Conservation (phyloP, 306 rosid genomes). For the Lathyrus tuberosus region DNA sequence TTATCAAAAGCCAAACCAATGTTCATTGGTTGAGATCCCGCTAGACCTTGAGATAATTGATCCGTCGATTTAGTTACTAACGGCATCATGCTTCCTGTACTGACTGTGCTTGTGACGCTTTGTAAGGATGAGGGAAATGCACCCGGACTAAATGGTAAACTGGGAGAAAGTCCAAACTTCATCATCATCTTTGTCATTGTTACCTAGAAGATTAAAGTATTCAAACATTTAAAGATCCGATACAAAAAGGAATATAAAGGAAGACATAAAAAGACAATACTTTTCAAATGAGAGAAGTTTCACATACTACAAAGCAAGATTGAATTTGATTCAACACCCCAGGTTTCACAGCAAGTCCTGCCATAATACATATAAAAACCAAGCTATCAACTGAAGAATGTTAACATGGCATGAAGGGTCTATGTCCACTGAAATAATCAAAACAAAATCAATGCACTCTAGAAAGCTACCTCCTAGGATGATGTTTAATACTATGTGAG, state of each 20-base stretch:
- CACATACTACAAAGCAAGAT: constrained; percentile 63
- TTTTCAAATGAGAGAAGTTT: constrained; percentile 34
- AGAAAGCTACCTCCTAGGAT: too few species aligned
- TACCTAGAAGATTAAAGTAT: constrained; percentile 54
- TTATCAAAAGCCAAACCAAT: constrained; percentile 52
- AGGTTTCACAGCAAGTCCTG: constrained; percentile 91
- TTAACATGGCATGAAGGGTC: not conserved
- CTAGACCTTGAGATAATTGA: constrained; percentile 44
- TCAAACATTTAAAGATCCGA: constrained; percentile 36
- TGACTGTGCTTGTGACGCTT: constrained; percentile 48
- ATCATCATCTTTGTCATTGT: constrained; percentile 67
- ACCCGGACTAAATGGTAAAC: constrained; percentile 56
- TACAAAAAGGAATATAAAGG: constrained; percentile 31
- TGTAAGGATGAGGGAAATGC: constrained; percentile 62
- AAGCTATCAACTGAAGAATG: constrained; percentile 26
- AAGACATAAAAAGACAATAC: constrained; percentile 14
- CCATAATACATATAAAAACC: constrained; percentile 24
- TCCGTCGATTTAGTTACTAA: constrained; percentile 52
- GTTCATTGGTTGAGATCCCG: constrained; percentile 53
- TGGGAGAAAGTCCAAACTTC: constrained; percentile 69
- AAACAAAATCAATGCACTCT: too few species aligned
- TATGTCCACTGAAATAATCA: not conserved
- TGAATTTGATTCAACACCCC: constrained; percentile 76
- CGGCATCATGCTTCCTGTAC: constrained; percentile 53
- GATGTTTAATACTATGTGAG: too few species aligned